These are phyloP conservation scores for Rhodotorula glutinis DNA, from an alignment of 1,284 basidiomycete genomes.

Conservation along the genomic window DNA sequence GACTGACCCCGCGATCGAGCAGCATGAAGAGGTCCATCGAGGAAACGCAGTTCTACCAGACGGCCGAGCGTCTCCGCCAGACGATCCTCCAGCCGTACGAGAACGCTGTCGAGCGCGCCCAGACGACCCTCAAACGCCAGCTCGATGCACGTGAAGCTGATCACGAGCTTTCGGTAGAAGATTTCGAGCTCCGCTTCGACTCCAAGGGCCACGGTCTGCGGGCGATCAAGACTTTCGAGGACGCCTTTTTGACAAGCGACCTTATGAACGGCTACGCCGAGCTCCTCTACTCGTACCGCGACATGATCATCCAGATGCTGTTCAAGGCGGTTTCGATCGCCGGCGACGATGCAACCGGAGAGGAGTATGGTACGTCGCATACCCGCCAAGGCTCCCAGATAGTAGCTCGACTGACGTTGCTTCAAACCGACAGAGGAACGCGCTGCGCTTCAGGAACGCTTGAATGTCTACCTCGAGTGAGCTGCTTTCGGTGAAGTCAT, in stretches of 20 bases:
- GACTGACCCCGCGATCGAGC: not conserved
- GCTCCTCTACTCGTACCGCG: constrained; percentile 33
- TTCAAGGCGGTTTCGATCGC: constrained; percentile 26
- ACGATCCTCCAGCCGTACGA: constrained; percentile 23
- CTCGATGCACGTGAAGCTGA: constrained; percentile 17
- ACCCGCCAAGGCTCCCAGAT: too few relatives aligned
- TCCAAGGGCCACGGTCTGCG: constrained; percentile 29
- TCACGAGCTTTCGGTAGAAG: constrained; percentile 17
- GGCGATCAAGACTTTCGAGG: constrained; percentile 29
- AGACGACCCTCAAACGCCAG: not conserved
- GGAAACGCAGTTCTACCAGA: constrained; percentile 26
- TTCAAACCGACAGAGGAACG: constrained; percentile 19
- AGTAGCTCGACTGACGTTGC: too few relatives aligned
- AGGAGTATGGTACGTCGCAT: constrained; percentile 28
- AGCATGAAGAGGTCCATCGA: constrained; percentile 25
- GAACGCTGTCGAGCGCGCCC: constrained; percentile 22
- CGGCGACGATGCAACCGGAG: constrained; percentile 36
- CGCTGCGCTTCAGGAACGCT: constrained; percentile 39
- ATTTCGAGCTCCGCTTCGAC: constrained; percentile 32
- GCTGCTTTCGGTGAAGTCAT: not conserved
- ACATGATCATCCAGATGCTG: constrained; percentile 26
- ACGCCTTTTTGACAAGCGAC: constrained; percentile 30
- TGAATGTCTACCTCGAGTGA: constrained; percentile 34
- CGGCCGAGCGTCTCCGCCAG: constrained; percentile 29
- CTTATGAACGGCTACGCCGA: constrained; percentile 39